phyloP scores from a whole-genome alignment of 2,329 filamentous ascomycete species.

The Orbilia javanica region DNA sequence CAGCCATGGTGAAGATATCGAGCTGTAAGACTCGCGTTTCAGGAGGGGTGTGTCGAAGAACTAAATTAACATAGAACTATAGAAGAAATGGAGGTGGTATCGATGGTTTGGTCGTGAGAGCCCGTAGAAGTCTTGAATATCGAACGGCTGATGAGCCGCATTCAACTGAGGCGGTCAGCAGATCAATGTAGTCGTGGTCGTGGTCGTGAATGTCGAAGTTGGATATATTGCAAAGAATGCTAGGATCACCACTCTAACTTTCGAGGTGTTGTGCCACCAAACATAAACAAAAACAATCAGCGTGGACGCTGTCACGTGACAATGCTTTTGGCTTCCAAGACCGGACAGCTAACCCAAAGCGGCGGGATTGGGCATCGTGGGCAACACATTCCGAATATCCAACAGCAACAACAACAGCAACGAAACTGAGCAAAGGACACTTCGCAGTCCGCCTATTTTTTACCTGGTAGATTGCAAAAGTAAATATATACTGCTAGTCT shows the following conservation, averaged over 20 bases:
- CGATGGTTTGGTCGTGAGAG: not conserved
- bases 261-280: conserved; percentile 46
- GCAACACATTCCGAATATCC: conserved; percentile 4
- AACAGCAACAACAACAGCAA: conserved; percentile 16
- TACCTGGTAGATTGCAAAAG: no score
- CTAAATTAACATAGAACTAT: conserved; percentile 2
- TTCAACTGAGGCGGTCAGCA: conserved; percentile 10
- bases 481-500: no score
- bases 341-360: conserved; percentile 1
- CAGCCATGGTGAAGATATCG: conserved; percentile 47
- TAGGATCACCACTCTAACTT: not conserved
- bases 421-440: not conserved
- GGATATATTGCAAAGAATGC: conserved; percentile 30
- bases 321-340: not conserved
- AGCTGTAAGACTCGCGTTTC: conserved; percentile 38
- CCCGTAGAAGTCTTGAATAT: not conserved
- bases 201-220: conserved; percentile 29
- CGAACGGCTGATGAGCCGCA: conserved; percentile 11
- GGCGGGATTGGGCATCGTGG: not conserved
- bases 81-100: not conserved
- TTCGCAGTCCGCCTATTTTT: no score
- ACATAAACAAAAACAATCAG: conserved; percentile 57
- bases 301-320: conserved; percentile 33
- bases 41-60: conserved; percentile 13
- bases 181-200: no score